Evolutionary conservation across 2,329 filamentous ascomycete genomes (phyloP).

Genomic region (Amesomyces nigricolor): DNA sequence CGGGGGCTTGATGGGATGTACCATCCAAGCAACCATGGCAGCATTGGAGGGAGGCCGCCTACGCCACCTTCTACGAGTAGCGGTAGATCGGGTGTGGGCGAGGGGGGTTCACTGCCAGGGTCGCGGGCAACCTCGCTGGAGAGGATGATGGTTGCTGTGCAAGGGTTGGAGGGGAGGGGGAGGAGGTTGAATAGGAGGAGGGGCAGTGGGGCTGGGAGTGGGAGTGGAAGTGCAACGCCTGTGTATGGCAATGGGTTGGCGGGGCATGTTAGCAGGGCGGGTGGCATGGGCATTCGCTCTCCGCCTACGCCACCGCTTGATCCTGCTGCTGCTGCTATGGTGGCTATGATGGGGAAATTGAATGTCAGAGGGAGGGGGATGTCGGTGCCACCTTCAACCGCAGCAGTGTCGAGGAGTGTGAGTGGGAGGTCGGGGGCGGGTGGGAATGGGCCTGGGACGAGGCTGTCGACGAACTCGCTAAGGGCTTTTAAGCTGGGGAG

Average conservation of each 20-base stretch:
- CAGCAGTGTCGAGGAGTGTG: conserved; percentile 14
- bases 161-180: background rate
- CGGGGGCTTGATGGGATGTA: no score
- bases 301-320: conserved; percentile 31
- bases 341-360: conserved; percentile 32
- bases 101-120: no score
- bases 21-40: background rate
- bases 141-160: conserved; percentile 17
- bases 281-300: conserved; percentile 1
- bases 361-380: conserved; percentile 29
- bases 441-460: conserved; percentile 4
- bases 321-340: conserved; percentile 27
- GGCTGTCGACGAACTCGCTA: conserved; percentile 19
- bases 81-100: no score
- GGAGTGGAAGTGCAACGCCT: no score
- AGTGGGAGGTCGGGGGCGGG: background rate
- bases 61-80: conserved; percentile 31
- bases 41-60: conserved; percentile 12
- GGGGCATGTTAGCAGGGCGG: no score
- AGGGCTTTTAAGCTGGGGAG: conserved; percentile 19
- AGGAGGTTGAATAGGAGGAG: conserved; percentile 5
- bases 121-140: conserved; percentile 20
- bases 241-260: conserved; percentile 1
- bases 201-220: background rate
- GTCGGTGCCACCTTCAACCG: conserved; percentile 18